These are phyloP conservation scores for Saccharomyces pastorianus DNA, from an alignment of 1,139 yeast genomes.

Conservation along the genomic window DNA sequence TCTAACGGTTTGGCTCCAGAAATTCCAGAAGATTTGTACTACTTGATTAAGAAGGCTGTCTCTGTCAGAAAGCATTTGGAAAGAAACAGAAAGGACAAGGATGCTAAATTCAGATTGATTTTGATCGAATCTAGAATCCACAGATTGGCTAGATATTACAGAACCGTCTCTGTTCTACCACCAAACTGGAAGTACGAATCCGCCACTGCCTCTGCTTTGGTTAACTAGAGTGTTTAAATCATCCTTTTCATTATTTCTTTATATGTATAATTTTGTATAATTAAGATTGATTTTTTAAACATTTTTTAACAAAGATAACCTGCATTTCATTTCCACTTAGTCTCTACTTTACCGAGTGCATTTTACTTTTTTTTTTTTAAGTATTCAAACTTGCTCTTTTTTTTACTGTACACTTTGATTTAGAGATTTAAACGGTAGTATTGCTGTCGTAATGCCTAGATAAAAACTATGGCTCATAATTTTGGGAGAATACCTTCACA, in stretches of 20 bases:
- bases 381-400: too few relatives aligned
- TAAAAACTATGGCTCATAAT: neutral
- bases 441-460: neutral
- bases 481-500: conserved; percentile 9
- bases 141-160: conserved; percentile 99
- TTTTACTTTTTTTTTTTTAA: too few relatives aligned
- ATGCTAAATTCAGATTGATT: conserved; percentile 99
- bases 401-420: too few relatives aligned
- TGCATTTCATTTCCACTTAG: neutral
- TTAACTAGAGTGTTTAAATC: conserved; percentile 53
- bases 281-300: conserved; percentile 1
- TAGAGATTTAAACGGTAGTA: neutral
- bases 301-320: neutral
- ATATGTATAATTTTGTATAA: neutral
- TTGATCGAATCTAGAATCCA: conserved; percentile 99
- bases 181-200: conserved; percentile 99
- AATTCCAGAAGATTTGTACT: conserved; percentile 99
- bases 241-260: neutral
- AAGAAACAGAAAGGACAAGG: conserved; percentile 99
- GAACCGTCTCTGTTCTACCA: conserved; percentile 97
- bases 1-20: conserved; percentile 99
- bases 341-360: too few relatives aligned
- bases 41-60: conserved; percentile 98
- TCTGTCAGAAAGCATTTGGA: conserved; percentile 99
- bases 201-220: conserved; percentile 99